A percentile compares a stretch with the other conserved stretches of the same genome.
phyloP scores from a whole-genome alignment of 2,329 filamentous ascomycete genomes.

The Chaetomium olivaceum region DNA sequence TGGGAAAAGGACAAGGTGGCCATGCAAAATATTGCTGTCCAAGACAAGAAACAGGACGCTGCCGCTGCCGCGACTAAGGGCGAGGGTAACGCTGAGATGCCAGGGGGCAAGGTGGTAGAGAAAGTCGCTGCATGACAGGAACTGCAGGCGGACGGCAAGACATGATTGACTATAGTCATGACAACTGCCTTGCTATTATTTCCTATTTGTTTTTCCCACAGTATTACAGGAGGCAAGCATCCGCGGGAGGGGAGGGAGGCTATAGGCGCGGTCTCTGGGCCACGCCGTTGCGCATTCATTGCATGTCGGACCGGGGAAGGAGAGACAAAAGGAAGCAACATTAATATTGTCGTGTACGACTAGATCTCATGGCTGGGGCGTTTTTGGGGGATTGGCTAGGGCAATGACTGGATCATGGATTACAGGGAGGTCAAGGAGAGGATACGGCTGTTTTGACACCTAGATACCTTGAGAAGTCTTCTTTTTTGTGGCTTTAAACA shows the following conservation, averaged over 20 bases:
- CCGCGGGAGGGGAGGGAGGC: neutral
- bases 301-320: constrained; percentile 15
- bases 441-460: neutral
- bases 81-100: constrained; percentile 18
- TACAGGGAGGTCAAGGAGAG: neutral
- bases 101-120: constrained; percentile 17
- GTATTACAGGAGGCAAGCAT: neutral
- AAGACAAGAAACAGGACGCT: constrained; percentile 50
- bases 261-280: neutral
- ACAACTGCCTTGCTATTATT: neutral
- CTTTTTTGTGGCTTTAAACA: neutral
- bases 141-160: constrained; percentile 15
- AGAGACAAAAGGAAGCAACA: constrained; percentile 26
- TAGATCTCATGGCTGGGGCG: constrained; percentile 25
- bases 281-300: constrained; percentile 12
- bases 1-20: constrained; percentile 89
- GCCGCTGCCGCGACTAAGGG: constrained; percentile 18
- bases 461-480: neutral
- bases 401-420: constrained; percentile 12
- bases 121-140: constrained; percentile 22
- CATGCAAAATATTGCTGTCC: constrained; percentile 67
- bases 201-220: neutral
- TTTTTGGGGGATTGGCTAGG: constrained; percentile 17
- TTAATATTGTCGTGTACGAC: constrained; percentile 22
- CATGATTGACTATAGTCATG: constrained; percentile 12